phyloP scores from a whole-genome alignment of 2,329 filamentous ascomycete species.

The Macrophomina phaseolina region DNA sequence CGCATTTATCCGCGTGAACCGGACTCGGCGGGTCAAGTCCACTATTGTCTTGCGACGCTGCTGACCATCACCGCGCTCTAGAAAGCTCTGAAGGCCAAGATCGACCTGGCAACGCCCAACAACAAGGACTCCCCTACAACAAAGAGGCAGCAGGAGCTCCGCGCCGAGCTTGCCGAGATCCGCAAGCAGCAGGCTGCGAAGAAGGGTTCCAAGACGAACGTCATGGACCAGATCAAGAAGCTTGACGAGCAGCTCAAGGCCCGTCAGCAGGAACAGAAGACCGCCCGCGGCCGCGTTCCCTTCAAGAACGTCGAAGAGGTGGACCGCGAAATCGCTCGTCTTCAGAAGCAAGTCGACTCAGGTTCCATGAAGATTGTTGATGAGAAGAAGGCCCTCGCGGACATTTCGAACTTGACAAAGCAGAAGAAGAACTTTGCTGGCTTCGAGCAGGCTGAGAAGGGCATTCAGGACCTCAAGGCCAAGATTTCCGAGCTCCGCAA shows the following conservation, averaged over 20 bases:
- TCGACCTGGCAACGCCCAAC: constrained; percentile 81
- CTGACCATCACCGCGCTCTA: constrained; percentile 47
- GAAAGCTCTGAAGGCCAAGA: constrained; percentile 87
- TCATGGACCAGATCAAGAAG: constrained; percentile 89
- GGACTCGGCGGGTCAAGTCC: constrained; percentile 6
- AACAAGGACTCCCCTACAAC: constrained; percentile 80
- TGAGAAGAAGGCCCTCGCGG: constrained; percentile 89
- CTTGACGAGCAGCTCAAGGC: constrained; percentile 88
- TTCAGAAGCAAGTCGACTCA: constrained; percentile 85
- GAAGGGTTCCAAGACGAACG: constrained; percentile 78
- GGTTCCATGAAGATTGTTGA: constrained; percentile 96
- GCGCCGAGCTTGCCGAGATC: constrained; percentile 81
- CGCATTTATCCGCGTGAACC: constrained; percentile 8
- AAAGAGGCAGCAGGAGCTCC: constrained; percentile 86
- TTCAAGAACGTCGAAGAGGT: constrained; percentile 91
- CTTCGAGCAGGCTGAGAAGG: constrained; percentile 85
- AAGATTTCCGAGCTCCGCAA: constrained; percentile 91
- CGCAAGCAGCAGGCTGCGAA: constrained; percentile 84
- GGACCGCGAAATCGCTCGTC: constrained; percentile 77
- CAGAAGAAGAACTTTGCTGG: constrained; percentile 88
- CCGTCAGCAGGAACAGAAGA: constrained; percentile 85
- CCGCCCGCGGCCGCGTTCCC: constrained; percentile 75
- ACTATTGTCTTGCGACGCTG: neutral
- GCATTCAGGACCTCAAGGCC: constrained; percentile 83
- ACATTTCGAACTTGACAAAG: constrained; percentile 84